A percentile compares a stretch with the other conserved stretches of the same genome.
Conservation (phyloP, 257 asterid genomes). For the Catharanthus roseus region DNA sequence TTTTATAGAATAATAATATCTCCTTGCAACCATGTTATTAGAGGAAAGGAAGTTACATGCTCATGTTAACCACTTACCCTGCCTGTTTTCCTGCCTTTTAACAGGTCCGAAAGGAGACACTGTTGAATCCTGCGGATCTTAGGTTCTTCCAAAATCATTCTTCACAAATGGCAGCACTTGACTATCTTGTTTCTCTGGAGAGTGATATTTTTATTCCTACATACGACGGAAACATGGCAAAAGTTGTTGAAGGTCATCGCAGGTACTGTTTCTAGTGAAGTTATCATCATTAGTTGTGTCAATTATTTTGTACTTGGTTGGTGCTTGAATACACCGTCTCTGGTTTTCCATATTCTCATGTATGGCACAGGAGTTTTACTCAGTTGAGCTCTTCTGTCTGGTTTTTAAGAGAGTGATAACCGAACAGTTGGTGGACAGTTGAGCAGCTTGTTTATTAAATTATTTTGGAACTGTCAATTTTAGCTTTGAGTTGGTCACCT, state of each 20-base stretch:
- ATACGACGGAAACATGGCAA: constrained; percentile 98
- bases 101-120: constrained; percentile 92
- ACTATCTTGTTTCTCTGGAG: constrained; percentile 95
- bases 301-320: neutral
- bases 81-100: constrained; percentile 7
- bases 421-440: neutral
- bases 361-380: neutral
- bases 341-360: neutral
- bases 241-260: constrained; percentile 99
- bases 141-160: constrained; percentile 87
- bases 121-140: constrained; percentile 78
- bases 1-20: neutral
- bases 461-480: neutral
- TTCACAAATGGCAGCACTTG: constrained; percentile 98
- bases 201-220: constrained; percentile 95
- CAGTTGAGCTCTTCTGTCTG: neutral
- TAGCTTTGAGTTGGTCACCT: neutral
- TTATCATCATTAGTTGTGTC: neutral
- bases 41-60: neutral
- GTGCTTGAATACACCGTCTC: neutral
- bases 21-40: neutral
- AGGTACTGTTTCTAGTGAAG: constrained; percentile 39
- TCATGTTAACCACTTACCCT: constrained; percentile 7
- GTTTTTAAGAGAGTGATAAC: neutral
- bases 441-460: neutral